Evolutionary conservation across 2,329 filamentous ascomycete genomes (phyloP).

Genomic region (Verticillium nonalfalfae): DNA sequence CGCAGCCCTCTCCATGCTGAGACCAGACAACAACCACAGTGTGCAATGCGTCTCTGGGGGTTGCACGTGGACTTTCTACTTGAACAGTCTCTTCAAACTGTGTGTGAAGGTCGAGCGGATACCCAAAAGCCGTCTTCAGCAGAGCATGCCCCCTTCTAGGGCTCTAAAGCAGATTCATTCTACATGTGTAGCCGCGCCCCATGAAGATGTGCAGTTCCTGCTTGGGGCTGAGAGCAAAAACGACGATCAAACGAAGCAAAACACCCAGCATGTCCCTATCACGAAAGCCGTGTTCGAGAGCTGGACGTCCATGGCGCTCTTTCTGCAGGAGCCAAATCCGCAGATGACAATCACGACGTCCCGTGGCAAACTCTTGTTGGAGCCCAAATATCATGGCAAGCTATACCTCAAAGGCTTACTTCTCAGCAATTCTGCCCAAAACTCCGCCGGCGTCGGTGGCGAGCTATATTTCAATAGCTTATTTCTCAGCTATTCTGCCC

Average conservation of each 20-base stretch:
- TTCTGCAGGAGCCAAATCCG: background rate
- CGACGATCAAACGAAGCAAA: background rate
- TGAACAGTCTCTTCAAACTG: slow-evolving; percentile 5
- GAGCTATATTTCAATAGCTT: no score
- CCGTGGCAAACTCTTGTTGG: background rate
- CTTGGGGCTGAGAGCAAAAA: background rate
- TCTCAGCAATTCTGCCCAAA: background rate
- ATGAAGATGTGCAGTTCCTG: background rate
- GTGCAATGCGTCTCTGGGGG: slow-evolving; percentile 17
- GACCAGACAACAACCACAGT: slow-evolving; percentile 17
- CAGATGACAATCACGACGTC: background rate
- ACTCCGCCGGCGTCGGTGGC: background rate
- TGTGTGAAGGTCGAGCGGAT: background rate
- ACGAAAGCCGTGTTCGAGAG: background rate
- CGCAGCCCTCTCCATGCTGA: slow-evolving; percentile 21
- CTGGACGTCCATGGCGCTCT: background rate
- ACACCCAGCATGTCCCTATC: background rate
- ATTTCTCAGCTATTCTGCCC: background rate
- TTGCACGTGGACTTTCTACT: slow-evolving; percentile 22
- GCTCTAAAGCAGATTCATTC: no score
- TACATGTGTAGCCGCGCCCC: background rate
- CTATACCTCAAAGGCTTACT: background rate
- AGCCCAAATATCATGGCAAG: background rate
- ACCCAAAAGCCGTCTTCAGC: background rate
- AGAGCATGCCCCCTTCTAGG: background rate